A percentile compares a stretch with the other conserved stretches of the same genome.
Conservation (phyloP, 441 rosid genomes). For the Arabidopsis lyrata region DNA sequence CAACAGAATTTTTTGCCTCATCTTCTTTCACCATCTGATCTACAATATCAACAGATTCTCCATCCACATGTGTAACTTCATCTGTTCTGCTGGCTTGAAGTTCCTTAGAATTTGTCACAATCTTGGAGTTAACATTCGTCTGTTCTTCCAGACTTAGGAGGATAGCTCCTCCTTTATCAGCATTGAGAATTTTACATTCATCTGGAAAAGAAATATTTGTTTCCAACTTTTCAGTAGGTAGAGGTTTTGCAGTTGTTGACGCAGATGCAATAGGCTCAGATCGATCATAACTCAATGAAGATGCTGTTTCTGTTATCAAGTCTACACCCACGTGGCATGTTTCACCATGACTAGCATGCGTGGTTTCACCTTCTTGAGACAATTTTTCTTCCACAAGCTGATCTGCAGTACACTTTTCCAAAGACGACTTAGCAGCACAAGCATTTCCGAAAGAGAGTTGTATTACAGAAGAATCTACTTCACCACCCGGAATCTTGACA, state of each 20-base stretch:
- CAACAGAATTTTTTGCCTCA: constrained; percentile 22
- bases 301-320: constrained; percentile 34
- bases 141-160: constrained; percentile 30
- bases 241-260: constrained; percentile 35
- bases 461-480: constrained; percentile 35
- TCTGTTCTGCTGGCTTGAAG: constrained; percentile 29
- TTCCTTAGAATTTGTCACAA: constrained; percentile 36
- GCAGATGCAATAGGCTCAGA: constrained; percentile 39
- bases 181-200: constrained; percentile 15
- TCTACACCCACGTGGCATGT: constrained; percentile 9
- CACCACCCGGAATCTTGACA: constrained; percentile 38
- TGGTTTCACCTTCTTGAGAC: constrained; percentile 29
- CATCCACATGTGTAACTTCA: constrained; percentile 32
- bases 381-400: constrained; percentile 38
- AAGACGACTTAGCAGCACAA: constrained; percentile 13
- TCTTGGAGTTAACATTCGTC: constrained; percentile 23
- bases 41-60: constrained; percentile 12
- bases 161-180: constrained; percentile 20
- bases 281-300: constrained; percentile 32
- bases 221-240: constrained; percentile 20
- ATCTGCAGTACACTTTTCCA: constrained; percentile 25
- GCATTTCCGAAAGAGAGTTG: constrained; percentile 28
- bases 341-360: constrained; percentile 30
- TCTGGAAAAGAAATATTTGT: constrained; percentile 19
- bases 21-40: constrained; percentile 36